These are phyloP conservation scores for Cladorrhinum sp. DNA, from an alignment of 2,329 filamentous ascomycete species.

Conservation along the genomic window DNA sequence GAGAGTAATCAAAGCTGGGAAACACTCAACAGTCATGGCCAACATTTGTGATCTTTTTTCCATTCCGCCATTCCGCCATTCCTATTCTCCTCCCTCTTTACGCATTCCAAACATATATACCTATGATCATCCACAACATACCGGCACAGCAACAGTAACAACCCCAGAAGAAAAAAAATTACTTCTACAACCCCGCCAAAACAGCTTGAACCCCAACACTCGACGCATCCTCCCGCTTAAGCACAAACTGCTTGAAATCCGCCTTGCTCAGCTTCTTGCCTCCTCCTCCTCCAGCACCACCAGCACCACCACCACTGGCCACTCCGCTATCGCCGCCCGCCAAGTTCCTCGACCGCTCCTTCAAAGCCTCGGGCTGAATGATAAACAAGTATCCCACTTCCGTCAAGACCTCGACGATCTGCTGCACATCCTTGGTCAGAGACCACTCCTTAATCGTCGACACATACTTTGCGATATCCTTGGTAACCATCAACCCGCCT, in stretches of 20 bases:
- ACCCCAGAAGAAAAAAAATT: background rate
- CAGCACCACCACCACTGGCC: slow-evolving; percentile 29
- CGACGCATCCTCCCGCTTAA: slow-evolving; percentile 78
- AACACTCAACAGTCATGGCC: too few relatives aligned
- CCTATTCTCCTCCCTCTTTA: too few relatives aligned
- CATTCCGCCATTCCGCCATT: too few relatives aligned
- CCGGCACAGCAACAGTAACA: background rate
- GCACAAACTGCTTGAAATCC: slow-evolving; percentile 79
- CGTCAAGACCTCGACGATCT: slow-evolving; percentile 76
- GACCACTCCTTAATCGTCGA: slow-evolving; percentile 82
- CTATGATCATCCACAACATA: background rate
- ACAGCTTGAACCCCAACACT: slow-evolving; percentile 81
- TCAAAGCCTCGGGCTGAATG: slow-evolving; percentile 75
- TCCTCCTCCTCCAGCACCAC: slow-evolving; percentile 26
- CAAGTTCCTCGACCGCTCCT: slow-evolving; percentile 65
- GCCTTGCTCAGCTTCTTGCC: slow-evolving; percentile 60
- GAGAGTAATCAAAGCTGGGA: too few relatives aligned
- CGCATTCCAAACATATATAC: background rate
- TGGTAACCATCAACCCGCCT: slow-evolving; percentile 89
- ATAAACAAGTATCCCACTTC: slow-evolving; percentile 97
- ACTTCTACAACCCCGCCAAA: slow-evolving; percentile 57
- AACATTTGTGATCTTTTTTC: too few relatives aligned
- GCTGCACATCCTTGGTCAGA: slow-evolving; percentile 63
- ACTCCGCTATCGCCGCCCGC: slow-evolving; percentile 40
- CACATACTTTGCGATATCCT: slow-evolving; percentile 92